phyloP scores from a whole-genome alignment of 768 basidiomycete species.

The Psilocybe subaeruginosa region DNA sequence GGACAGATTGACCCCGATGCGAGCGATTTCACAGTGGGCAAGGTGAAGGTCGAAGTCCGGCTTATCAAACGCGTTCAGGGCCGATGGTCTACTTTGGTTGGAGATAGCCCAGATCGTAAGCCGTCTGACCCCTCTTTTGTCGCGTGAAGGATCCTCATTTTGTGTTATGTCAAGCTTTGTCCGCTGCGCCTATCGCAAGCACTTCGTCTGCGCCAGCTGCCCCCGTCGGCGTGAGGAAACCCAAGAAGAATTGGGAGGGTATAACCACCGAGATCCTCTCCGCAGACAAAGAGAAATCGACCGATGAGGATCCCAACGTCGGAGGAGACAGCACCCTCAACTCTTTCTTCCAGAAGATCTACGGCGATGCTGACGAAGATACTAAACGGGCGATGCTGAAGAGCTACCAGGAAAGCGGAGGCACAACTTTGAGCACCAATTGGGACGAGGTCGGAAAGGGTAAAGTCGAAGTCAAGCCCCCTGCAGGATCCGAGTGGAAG shows the following conservation, averaged over 20 bases:
- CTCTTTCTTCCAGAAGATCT: slow-evolving; percentile 90
- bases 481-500: slow-evolving; percentile 83
- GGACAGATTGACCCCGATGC: slow-evolving; percentile 73
- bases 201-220: slow-evolving; percentile 25
- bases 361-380: slow-evolving; percentile 88
- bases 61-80: slow-evolving; percentile 69
- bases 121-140: slow-evolving; percentile 8
- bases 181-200: slow-evolving; percentile 32
- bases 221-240: slow-evolving; percentile 40
- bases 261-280: slow-evolving; percentile 70
- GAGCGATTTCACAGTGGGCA: slow-evolving; percentile 71
- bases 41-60: slow-evolving; percentile 87
- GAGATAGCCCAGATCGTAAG: slow-evolving; percentile 79
- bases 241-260: slow-evolving; percentile 94
- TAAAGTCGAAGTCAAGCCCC: slow-evolving; percentile 79
- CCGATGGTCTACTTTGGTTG: slow-evolving; percentile 76
- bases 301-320: slow-evolving; percentile 84
- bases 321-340: slow-evolving; percentile 90
- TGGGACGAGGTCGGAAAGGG: slow-evolving; percentile 86
- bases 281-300: slow-evolving; percentile 68
- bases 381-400: slow-evolving; percentile 97
- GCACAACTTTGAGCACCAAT: slow-evolving; percentile 94
- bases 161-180: slow-evolving; percentile 18
- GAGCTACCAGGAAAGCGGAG: slow-evolving; percentile 93
- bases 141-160: slow-evolving; percentile 4